Base-by-base conservation (phyloP, 805 yeast species). In the Cyberlindnera lachancei region DNA sequence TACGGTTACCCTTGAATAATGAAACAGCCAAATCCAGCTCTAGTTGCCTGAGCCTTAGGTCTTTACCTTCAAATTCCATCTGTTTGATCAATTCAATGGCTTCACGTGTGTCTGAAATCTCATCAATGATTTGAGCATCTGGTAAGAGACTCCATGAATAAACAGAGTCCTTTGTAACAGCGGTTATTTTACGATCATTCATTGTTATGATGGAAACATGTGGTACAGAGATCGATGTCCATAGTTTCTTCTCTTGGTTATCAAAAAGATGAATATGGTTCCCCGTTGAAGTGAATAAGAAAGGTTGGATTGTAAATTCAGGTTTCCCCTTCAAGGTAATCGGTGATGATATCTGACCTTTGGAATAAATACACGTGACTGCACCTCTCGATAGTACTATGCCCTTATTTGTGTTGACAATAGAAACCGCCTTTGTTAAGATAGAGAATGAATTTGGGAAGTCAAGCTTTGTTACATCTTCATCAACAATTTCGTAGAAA, bases 61-160 rank as follows among this genome's bases (percentile, higher is more conserved):
- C 51, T 25, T 59, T 56, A 6, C 53, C 51, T 6, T 44, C 44
- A 19, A 53, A 45, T 8, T 48, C 43, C 26, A 64, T 42, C 30
- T 59, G 60, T 19, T 47, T 41, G 5, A 68, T 48, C 14, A 75
- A 42, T 10, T 56, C 48, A 13, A 73, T 68, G 1, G 76, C 30
- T 4, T 37, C 16, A 1, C 27, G 26, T 1, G 29, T 10, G 10
- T 18, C 33, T 14, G 24, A 15, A 6, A 41, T 29, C 2, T 38
- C 30, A 23, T 27, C 20, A 11, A 37, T 16, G 23, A 41, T 37
- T 3, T 34, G 38, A 7, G 33, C 37, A 6, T 24, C 31, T 2
- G 25, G 15, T 4, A 18, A 13, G 9, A 41, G 18, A 3, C 23
- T 23, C 15, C 18, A 34, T 7, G 27, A 15, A 17, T 27, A 19